Base-by-base conservation (phyloP, 2,329 filamentous ascomycete species). In the Colletotrichum lindemuthianum region DNA sequence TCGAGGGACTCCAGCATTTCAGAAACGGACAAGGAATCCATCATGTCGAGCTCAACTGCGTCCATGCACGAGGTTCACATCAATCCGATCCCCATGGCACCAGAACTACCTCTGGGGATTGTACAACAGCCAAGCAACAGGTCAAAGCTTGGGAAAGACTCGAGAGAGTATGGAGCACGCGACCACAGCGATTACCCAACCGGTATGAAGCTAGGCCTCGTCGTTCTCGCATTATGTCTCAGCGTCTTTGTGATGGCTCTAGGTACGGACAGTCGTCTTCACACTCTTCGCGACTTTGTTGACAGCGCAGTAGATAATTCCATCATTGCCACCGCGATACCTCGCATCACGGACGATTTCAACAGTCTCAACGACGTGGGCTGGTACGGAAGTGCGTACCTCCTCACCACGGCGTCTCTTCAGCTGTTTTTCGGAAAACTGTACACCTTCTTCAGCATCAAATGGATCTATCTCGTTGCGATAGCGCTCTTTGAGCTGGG, bases 381-480 rank as follows among this genome's bases (percentile, higher is more conserved):
- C 50, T 85, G 83, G 82, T 84, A 85, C 63, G 82, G 79, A 3
- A 78, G 71, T 6, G 76, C 79, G 44, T 80, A 81, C 67, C 72
- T 81, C 67, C 75, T 82, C 36, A 79, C 79, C 3, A 73, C 75
- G 5, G 72, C 76, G 34, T 75, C 78, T 1, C 74, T 81, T 13
- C 78, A 81, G 61, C 70, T 80, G 7, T 71, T 77, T 37, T 77
- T 76, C 57, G 78, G 77, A 39, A 81, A 79, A 58, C 66, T 82
- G 45, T 83, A 82, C 68, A 82, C 78, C 13, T 82, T 81, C 61
- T 81, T 75, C 69, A 74, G 74, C 64, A 76, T 80, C 69, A 82
- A 82, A 65, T 76, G 72, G 65, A 74, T 78, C 3, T 82, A 77
- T 64, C 65, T 82, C 16, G 53, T 66, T 12, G 70, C 74, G 51